These are phyloP conservation scores for Arabidopsis thaliana DNA, from an alignment of 345 rosid genomes.

Conservation along the genomic window TAIR10.1 NC_003070.9:6645001-6645500, in stretches of 20 bases:
- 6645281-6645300: conserved; percentile 9
- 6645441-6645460: conserved; percentile 34
- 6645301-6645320: conserved; percentile 21
- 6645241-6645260: conserved; percentile 20
- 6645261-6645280: conserved; percentile 17
- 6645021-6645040: conserved; percentile 84
- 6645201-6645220: conserved; percentile 37
- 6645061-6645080: conserved; percentile 96
- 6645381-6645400: conserved; percentile 12
- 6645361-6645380: not conserved
- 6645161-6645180: conserved; percentile 40
- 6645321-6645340: conserved; percentile 9
- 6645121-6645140: too few relatives aligned
- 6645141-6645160: conserved; percentile 17
- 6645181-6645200: conserved; percentile 31
- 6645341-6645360: not conserved
- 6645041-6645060: conserved; percentile 90
- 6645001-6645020: conserved; percentile 60
- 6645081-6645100: conserved; percentile 94
- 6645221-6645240: conserved; percentile 25
- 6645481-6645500: conserved; percentile 8
- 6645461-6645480: conserved; percentile 13
- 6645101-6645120: conserved; percentile 12
- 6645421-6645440: conserved; percentile 5
- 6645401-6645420: not conserved